Conservation (phyloP, 2,329 filamentous ascomycete species). For the Plectosphaerella cucumerina region DNA sequence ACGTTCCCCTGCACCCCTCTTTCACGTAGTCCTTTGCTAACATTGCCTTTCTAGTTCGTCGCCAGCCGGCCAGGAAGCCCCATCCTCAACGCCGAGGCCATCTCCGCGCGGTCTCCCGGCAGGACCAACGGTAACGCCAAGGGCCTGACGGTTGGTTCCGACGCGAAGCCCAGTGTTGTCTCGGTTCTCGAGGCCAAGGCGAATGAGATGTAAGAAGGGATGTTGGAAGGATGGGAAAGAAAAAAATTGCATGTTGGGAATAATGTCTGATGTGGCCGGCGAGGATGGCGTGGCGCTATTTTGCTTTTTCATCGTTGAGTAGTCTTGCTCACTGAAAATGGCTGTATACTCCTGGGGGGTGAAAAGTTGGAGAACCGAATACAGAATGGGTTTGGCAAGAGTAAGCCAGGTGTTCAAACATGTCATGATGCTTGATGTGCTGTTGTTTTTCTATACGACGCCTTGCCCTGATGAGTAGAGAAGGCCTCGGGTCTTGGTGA, state of each 20-base stretch:
- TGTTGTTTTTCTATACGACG: too few relatives aligned
- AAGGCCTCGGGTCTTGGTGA: neutral
- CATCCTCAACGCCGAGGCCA: constrained; percentile 49
- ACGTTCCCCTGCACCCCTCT: constrained; percentile 35
- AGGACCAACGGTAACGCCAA: constrained; percentile 15
- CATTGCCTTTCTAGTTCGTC: constrained; percentile 56
- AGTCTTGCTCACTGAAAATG: too few relatives aligned
- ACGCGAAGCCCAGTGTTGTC: constrained; percentile 24
- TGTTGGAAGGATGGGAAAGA: neutral
- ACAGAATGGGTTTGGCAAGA: too few relatives aligned
- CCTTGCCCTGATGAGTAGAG: too few relatives aligned
- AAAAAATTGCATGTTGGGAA: neutral
- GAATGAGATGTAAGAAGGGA: constrained; percentile 28
- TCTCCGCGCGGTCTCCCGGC: neutral
- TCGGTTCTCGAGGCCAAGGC: constrained; percentile 33
- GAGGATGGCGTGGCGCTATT: too few relatives aligned
- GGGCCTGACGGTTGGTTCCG: constrained; percentile 12
- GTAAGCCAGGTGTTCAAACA: too few relatives aligned
- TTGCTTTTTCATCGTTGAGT: too few relatives aligned
- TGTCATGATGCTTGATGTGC: too few relatives aligned
- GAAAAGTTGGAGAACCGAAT: too few relatives aligned
- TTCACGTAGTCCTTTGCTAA: constrained; percentile 12
- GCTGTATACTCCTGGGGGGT: too few relatives aligned
- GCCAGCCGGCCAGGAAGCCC: constrained; percentile 66
- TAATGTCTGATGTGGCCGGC: too few relatives aligned